Conservation (phyloP, 305 asterid genomes). For the Fraxinus dipetala region DNA sequence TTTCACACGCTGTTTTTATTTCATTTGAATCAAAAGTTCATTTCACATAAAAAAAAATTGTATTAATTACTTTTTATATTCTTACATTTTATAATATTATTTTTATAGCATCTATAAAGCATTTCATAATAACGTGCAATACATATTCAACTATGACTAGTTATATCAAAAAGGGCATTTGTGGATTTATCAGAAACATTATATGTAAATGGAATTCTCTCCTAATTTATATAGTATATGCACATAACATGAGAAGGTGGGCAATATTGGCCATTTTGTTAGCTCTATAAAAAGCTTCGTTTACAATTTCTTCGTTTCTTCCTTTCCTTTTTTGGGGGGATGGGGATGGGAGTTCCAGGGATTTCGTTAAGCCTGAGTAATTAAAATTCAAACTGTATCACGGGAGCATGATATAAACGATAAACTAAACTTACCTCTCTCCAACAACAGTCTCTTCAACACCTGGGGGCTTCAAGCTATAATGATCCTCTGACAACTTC, state of each 20-base stretch:
- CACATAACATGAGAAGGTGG: neutral
- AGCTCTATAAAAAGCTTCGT: too few relatives aligned
- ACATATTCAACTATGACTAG: too few relatives aligned
- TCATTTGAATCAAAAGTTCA: too few relatives aligned
- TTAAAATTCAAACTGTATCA: neutral
- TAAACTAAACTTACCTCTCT: conserved; percentile 42
- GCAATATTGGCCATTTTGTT: neutral
- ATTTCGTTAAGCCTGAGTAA: neutral
- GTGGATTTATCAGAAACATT: neutral
- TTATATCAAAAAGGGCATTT: neutral
- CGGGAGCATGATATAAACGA: conserved; percentile 8
- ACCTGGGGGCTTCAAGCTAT: conserved; percentile 53
- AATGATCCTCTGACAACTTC: conserved; percentile 59
- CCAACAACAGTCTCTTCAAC: conserved; percentile 35
- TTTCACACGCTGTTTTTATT: too few relatives aligned
- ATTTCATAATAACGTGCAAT: too few relatives aligned
- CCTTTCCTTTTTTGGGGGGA: neutral
- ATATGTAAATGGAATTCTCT: neutral
- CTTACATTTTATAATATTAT: too few relatives aligned
- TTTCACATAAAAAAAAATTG: too few relatives aligned
- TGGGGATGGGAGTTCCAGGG: neutral
- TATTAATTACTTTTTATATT: too few relatives aligned
- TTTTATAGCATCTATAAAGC: too few relatives aligned
- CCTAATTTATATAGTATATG: neutral
- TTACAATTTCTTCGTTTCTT: neutral